Base-by-base conservation (phyloP, 805 yeast species). In the Sungouiozyma intestinalis region DNA sequence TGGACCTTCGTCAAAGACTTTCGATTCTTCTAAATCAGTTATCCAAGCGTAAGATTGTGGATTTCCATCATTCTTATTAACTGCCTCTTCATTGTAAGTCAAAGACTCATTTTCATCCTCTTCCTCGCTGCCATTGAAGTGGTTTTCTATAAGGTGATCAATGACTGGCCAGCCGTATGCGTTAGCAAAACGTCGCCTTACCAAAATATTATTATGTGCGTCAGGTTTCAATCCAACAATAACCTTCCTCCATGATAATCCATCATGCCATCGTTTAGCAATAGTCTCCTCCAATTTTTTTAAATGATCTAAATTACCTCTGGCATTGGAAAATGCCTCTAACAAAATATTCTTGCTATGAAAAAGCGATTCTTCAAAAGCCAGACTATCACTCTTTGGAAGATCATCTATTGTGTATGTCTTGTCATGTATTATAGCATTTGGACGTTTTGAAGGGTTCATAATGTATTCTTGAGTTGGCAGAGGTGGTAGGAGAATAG, bases 131-230 rank as follows among this genome's bases (percentile, higher is more conserved):
- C 50, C 52, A 27, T 39, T 54, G 58, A 84, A 84, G 64, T 84
- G 92, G 39, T 72, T 68, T 13, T 68, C 65, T 2, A 79, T 73
- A 46, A 84, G 54, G 42, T 57, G 92, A 45, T 82, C 87, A 38
- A 83, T 65, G 0, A 82, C 85, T 1, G 76, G 77, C 94, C 94
- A 84, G 1, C 94, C 94, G 60, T 77, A 83, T 0, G 90, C 92
- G 63, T 84, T 84, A 4, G 94, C 81, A 67, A 85, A 92, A 47
- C 85, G 66, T 50, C 98, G 71, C 48, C 98, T 68, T 1, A 90
- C 97, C 20, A 85, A 71, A 21, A 92, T 87, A 54, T 87, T 90
- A 54, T 90, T 90, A 57, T 90, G 98, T 0, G 98, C 96, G 60
- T 90, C 98, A 0, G 97, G 96, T 48, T 78, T 74, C 48, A 92